Conservation (phyloP, 371 early-diverging fungal genomes). For the Mucor plumbeus region DNA sequence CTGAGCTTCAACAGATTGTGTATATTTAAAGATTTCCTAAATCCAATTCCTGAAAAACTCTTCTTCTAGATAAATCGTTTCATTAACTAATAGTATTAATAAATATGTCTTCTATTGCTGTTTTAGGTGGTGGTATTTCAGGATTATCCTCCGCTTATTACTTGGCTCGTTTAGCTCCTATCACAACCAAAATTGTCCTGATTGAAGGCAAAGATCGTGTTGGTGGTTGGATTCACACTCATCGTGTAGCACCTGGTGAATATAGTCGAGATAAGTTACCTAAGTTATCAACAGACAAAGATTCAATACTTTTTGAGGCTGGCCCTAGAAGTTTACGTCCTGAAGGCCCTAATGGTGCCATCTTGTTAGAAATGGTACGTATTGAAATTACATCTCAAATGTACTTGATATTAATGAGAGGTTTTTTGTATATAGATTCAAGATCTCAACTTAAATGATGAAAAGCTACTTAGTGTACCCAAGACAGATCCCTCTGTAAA, state of each 20-base stretch:
- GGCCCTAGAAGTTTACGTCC: conserved; percentile 92
- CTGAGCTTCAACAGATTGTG: conserved; percentile 5
- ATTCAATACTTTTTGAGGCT: conserved; percentile 72
- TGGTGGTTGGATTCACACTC: conserved; percentile 90
- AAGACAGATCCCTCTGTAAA: conserved; percentile 75
- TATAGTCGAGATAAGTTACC: conserved; percentile 12
- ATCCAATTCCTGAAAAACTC: neutral
- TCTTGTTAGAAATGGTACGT: conserved; percentile 80
- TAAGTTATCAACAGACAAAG: conserved; percentile 8
- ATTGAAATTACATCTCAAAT: too few relatives aligned
- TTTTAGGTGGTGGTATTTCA: conserved; percentile 93
- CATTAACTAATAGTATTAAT: neutral
- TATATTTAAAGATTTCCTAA: too few relatives aligned
- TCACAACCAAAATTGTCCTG: conserved; percentile 62
- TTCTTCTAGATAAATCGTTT: conserved; percentile 3
- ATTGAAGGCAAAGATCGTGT: conserved; percentile 75
- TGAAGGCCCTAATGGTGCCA: conserved; percentile 69
- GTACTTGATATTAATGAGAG: too few relatives aligned
- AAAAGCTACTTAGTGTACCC: conserved; percentile 60
- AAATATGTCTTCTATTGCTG: conserved; percentile 41
- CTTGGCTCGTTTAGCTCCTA: conserved; percentile 65
- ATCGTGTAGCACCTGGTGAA: conserved; percentile 41
- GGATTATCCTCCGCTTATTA: conserved; percentile 90
- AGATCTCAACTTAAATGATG: conserved; percentile 23
- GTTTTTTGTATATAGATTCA: conserved; percentile 30